Conservation (phyloP, 345 rosid species). For the Rhizophora apiculata region DNA sequence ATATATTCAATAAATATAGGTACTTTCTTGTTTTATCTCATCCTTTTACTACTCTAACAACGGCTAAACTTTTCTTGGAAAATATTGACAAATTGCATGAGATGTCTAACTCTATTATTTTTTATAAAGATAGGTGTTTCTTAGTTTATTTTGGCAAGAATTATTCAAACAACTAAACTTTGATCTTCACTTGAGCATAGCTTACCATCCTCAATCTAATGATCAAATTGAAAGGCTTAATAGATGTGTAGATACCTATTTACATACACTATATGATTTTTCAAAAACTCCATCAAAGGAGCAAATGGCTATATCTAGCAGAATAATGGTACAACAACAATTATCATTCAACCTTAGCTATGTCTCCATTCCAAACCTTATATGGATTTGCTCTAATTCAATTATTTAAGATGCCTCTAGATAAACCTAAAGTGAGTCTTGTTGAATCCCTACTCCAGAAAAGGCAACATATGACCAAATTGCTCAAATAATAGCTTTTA, state of each 20-base stretch:
- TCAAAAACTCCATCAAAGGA: neutral
- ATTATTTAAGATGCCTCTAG: neutral
- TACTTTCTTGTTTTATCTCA: neutral
- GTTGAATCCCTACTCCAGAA: neutral
- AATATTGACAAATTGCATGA: neutral
- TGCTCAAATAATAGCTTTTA: accelerated
- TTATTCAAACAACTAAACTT: neutral
- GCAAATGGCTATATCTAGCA: neutral
- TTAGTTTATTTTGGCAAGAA: neutral
- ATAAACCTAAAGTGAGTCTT: neutral
- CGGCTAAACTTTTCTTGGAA: neutral
- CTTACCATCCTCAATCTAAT: neutral
- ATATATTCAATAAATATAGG: neutral
- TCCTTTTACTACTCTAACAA: neutral
- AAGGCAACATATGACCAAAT: neutral
- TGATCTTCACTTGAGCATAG: neutral
- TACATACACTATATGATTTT: neutral
- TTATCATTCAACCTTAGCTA: neutral
- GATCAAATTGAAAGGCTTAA: neutral
- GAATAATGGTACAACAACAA: neutral
- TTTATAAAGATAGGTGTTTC: neutral
- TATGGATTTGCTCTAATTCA: neutral
- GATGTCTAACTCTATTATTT: accelerated
- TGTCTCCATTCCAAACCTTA: neutral
- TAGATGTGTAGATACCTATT: neutral